Base-by-base conservation (phyloP, 1,284 basidiomycete species). In the Lentinus polychrous region DNA sequence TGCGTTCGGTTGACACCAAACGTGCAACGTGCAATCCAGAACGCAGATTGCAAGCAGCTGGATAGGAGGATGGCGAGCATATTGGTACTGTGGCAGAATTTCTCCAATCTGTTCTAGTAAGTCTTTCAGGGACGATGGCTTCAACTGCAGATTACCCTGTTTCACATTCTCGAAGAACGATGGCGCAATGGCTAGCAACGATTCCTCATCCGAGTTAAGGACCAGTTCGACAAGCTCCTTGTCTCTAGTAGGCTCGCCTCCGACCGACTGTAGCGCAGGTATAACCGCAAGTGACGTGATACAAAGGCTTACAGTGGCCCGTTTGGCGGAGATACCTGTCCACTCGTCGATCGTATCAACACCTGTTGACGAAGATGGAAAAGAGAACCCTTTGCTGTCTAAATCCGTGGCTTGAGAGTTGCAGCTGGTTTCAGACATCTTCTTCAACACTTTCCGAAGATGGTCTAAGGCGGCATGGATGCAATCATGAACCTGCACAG, bases 221-320 rank as follows among this genome's bases (percentile, higher is more conserved):
- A 91, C 62, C 14, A 82, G 61, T 22, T 87, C 77, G 23, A 80
- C 66, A 3, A 94, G 63, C 7, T 78, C 72, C 49, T 73, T 74
- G 58, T 92, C 86, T 39, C 78, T 77, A 12, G 79, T 77, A 0
- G 77, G 71, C 52, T 81, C 76, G 6, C 70, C 74, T 7, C 74
- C 74, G 3, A 73, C 59, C 7, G 78, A 79, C 49, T 81, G 79
- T 36, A 88, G 62, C 42, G 78, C 67, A n/a, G 83, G 81, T 17
- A 75, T 74, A 32, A 73, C 67, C 3, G 75, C 73, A 46, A 81
- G 70, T 58, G 78, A 81, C 14, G 72, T 58, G 40, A 85, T 59
- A 57, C 79, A 84, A 14, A 74, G 10, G 39, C 22, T 18, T 12
- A 40, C 39, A 22, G 14, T 20, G n/a, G 18, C 17, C 8, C 18